These are phyloP conservation scores for Geosmithia flava DNA, from an alignment of 2,329 filamentous ascomycete species.

Conservation along the genomic window DNA sequence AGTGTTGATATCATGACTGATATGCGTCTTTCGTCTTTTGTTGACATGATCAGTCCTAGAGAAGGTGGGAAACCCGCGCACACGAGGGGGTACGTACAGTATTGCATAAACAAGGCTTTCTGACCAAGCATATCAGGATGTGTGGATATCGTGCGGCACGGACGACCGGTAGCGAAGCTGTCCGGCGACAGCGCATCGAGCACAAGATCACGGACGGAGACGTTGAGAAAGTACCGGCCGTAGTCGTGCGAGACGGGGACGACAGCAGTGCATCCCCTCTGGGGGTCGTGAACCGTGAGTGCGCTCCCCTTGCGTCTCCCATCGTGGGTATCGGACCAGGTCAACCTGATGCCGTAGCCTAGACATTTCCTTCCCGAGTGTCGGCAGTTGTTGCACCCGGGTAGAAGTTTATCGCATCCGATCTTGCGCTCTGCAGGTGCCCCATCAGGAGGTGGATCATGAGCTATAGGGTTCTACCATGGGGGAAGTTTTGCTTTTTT, in stretches of 20 bases:
- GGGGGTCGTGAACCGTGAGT: slow-evolving; percentile 3
- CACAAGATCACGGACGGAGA: slow-evolving; percentile 22
- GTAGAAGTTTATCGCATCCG: slow-evolving; percentile 29
- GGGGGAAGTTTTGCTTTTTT: no score
- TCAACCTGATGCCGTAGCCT: slow-evolving; percentile 31
- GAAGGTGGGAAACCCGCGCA: no score
- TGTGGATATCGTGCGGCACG: background rate
- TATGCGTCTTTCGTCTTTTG: slow-evolving; percentile 22
- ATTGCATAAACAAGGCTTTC: slow-evolving; percentile 8
- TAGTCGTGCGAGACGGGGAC: slow-evolving; percentile 10
- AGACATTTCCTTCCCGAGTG: slow-evolving; percentile 26
- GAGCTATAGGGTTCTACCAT: no score
- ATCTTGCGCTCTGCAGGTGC: slow-evolving; percentile 28
- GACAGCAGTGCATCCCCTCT: no score
- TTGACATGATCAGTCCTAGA: background rate
- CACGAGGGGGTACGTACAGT: slow-evolving; percentile 6
- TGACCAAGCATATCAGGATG: slow-evolving; percentile 5
- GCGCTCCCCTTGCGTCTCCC: slow-evolving; percentile 19
- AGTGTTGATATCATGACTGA: slow-evolving; percentile 33
- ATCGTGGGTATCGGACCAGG: slow-evolving; percentile 34
- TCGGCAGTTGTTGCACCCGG: slow-evolving; percentile 29
- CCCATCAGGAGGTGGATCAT: background rate
- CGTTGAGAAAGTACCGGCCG: slow-evolving; percentile 24
- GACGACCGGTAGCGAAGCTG: background rate
- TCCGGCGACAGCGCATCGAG: background rate